phyloP scores from a whole-genome alignment of 306 rosid genomes.

The Cajanus cajan region DNA sequence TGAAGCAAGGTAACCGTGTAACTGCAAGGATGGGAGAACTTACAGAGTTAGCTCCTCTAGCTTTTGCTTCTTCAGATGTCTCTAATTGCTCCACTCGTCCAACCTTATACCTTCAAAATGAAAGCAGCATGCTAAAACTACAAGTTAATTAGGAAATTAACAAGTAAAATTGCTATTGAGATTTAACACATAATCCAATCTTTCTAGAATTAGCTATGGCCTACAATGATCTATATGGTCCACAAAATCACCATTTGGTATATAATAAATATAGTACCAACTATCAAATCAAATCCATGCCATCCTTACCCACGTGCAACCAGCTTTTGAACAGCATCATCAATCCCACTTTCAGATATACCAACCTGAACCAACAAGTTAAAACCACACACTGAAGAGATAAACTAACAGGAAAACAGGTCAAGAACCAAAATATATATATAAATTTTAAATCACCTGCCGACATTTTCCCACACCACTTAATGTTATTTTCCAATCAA shows the following conservation, averaged over 20 bases:
- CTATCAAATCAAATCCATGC: constrained; percentile 9
- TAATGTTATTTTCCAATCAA: constrained; percentile 93
- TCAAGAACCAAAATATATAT: not conserved
- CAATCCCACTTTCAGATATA: constrained; percentile 97
- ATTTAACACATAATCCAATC: not conserved
- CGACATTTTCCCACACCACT: constrained; percentile 98
- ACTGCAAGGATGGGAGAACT: constrained; percentile 41
- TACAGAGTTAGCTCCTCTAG: constrained; percentile 85
- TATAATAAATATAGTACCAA: not conserved
- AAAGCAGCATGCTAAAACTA: constrained; percentile 25
- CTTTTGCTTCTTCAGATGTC: constrained; percentile 77
- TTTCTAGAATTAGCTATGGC: constrained; percentile 2
- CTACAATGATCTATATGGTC: constrained; percentile 3
- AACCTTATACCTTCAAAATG: constrained; percentile 80
- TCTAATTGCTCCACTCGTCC: constrained; percentile 94
- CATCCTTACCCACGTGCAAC: constrained; percentile 93
- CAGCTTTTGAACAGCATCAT: constrained; percentile 86
- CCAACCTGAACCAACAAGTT: constrained; percentile 70
- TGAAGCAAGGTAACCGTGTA: constrained; percentile 19
- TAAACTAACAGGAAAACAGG: constrained; percentile 1
- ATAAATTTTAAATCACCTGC: constrained; percentile 58
- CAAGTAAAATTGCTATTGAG: constrained; percentile 9
- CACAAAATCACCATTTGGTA: constrained; percentile 19
- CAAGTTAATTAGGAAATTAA: not conserved
- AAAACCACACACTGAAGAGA: constrained; percentile 20